Evolutionary conservation across 164 flowering plant species (phyloP), one percentile per base, ranked within the genome.

Genomic region (Sextonia rubra): DNA sequence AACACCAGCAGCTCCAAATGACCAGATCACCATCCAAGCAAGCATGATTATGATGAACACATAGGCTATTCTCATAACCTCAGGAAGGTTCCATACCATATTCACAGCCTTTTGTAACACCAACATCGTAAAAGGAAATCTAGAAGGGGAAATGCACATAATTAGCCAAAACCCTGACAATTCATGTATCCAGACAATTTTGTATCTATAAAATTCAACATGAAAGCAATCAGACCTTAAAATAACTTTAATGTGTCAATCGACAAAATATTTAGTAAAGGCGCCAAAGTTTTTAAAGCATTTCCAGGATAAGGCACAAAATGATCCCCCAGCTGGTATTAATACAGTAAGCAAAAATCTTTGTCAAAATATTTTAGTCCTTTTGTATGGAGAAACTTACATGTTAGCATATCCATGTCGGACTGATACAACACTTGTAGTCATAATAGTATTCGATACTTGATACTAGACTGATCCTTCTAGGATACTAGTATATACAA

Each of bases 1-100:
- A 81, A 90, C 92, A 74, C 98, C 99, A 73, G 99, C 86, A 62
- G 83, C 95, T 75, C 99, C 99, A 83, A 96, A 96, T 32, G 99
- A 93, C 99, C 99, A 96, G 64, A 96, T 37, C 58, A 73, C 90
- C 86, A 96, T 86, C 98, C 99, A 96, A 27, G 86, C 55, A 85
- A 96, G 97, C 97, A 92, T 91, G 69, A 91, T 81, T 26, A 84
- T 61, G 87, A 88, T 96, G 74, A 93, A 96, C 64, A 84, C 91
- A 86, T 83, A 88, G 7, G 99, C 86, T 68, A 96, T 82, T 78
- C 90, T 84, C 82, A 80, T 83, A 69, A 87, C 97, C 81, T 91
- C 93, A 32, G 94, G 99, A 78, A 93, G 90, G 69, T 78, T 84
- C 91, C 97, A 90, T 7, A 89, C 97, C 90, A 96, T 83, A 84